Conservation (phyloP, 306 rosid genomes). For the Rosa rugosa region DNA sequence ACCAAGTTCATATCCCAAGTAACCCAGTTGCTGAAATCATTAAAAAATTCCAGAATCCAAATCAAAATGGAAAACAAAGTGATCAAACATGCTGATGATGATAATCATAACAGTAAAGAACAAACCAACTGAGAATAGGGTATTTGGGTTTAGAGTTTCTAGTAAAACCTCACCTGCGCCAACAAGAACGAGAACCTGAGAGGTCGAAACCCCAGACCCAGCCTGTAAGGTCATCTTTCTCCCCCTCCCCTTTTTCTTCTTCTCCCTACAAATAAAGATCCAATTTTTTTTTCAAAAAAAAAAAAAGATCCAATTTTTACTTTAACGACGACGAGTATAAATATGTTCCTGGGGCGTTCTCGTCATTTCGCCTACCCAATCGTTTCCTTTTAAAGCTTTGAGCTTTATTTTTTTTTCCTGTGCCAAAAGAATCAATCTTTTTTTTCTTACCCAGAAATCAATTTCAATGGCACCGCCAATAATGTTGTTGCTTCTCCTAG, state of each 20-base stretch:
- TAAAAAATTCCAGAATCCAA: background rate
- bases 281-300: no score
- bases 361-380: background rate
- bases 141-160: background rate
- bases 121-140: background rate
- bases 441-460: background rate
- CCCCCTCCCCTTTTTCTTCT: background rate
- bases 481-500: conserved; percentile 42
- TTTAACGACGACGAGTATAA: background rate
- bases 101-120: background rate
- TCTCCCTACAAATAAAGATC: background rate
- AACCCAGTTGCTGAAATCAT: background rate
- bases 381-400: background rate
- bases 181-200: conserved; percentile 76
- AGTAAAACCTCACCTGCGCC: conserved; percentile 58
- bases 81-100: background rate
- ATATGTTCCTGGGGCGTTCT: background rate
- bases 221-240: conserved; percentile 55
- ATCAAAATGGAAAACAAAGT: background rate
- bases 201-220: conserved; percentile 49
- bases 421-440: background rate
- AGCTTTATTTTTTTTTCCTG: background rate
- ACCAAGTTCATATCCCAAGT: background rate
- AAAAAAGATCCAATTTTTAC: conserved; percentile 2
- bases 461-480: conserved; percentile 49